phyloP scores from a whole-genome alignment of 345 rosid genomes.

The Bretschneidera sinensis region DNA sequence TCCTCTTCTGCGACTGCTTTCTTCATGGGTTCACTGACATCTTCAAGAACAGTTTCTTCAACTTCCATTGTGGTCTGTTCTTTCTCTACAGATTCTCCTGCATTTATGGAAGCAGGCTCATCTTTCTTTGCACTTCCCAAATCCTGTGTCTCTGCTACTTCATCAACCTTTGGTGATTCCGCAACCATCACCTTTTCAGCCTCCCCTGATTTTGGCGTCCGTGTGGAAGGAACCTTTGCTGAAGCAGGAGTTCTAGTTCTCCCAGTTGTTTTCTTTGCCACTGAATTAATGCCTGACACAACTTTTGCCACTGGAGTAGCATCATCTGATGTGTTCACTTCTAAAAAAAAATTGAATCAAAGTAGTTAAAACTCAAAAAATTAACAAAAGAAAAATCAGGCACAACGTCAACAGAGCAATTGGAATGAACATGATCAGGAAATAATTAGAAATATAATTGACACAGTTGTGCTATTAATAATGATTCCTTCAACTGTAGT shows the following conservation, averaged over 20 bases:
- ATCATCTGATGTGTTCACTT: slow-evolving; percentile 11
- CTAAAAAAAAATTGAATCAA: slow-evolving; percentile 14
- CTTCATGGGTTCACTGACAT: slow-evolving; percentile 13
- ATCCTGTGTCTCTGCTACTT: slow-evolving; percentile 6
- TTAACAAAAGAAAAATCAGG: background rate
- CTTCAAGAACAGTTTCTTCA: slow-evolving; percentile 17
- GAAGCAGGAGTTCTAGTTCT: slow-evolving; percentile 23
- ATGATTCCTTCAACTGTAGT: background rate
- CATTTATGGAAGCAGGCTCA: background rate
- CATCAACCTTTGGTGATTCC: slow-evolving; percentile 7
- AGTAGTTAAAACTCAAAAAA: background rate
- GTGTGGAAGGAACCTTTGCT: slow-evolving; percentile 15
- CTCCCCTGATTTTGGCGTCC: slow-evolving; percentile 17
- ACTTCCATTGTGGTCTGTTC: slow-evolving; percentile 1
- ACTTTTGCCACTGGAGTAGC: slow-evolving; percentile 20
- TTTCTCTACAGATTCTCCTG: slow-evolving; percentile 2
- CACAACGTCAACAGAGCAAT: background rate
- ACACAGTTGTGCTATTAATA: too few species aligned
- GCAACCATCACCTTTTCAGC: slow-evolving; percentile 15
- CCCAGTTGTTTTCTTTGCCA: slow-evolving; percentile 28
- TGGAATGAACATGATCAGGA: background rate
- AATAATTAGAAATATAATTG: too few species aligned
- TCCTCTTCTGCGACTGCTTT: slow-evolving; percentile 15
- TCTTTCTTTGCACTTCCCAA: slow-evolving; percentile 2
- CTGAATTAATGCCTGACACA: slow-evolving; percentile 17